Conservation (phyloP, 768 basidiomycete genomes). For the Boletus subcaerulescens region DNA sequence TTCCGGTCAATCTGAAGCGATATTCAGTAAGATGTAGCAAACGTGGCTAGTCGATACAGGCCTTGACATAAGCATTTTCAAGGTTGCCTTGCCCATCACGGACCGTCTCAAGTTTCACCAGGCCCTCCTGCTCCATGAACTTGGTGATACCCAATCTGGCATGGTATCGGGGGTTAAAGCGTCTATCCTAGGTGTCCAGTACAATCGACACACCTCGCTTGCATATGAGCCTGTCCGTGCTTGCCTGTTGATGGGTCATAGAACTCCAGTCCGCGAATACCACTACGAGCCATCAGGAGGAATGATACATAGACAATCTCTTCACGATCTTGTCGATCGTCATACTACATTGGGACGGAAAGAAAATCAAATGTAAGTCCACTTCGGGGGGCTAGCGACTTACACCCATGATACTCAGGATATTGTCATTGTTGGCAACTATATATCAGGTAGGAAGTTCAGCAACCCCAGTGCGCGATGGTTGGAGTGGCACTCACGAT, state of each 20-base stretch:
- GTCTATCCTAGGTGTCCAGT: not conserved
- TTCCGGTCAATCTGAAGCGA: constrained; percentile 63
- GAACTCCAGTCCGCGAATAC: constrained; percentile 74
- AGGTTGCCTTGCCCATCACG: constrained; percentile 55
- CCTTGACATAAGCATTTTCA: constrained; percentile 67
- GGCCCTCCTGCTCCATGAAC: constrained; percentile 66
- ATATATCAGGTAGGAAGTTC: not conserved
- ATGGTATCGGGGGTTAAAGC: not conserved
- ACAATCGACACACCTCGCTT: constrained; percentile 59
- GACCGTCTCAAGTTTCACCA: constrained; percentile 69
- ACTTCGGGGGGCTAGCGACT: constrained; percentile 18
- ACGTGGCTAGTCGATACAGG: constrained; percentile 31
- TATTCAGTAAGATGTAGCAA: not conserved
- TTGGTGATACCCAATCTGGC: constrained; percentile 77
- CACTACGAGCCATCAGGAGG: constrained; percentile 83
- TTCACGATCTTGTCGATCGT: constrained; percentile 62
- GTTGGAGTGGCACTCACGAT: constrained; percentile 45
- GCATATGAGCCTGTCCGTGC: constrained; percentile 90
- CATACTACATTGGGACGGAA: constrained; percentile 47
- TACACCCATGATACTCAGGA: constrained; percentile 79
- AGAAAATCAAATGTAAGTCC: not conserved
- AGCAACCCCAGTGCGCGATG: not conserved
- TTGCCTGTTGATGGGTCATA: constrained; percentile 80
- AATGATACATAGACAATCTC: constrained; percentile 81
- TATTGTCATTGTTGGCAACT: constrained; percentile 75